phyloP scores from a whole-genome alignment of 805 yeast genomes.

The Lachancea kluyveri region DNA sequence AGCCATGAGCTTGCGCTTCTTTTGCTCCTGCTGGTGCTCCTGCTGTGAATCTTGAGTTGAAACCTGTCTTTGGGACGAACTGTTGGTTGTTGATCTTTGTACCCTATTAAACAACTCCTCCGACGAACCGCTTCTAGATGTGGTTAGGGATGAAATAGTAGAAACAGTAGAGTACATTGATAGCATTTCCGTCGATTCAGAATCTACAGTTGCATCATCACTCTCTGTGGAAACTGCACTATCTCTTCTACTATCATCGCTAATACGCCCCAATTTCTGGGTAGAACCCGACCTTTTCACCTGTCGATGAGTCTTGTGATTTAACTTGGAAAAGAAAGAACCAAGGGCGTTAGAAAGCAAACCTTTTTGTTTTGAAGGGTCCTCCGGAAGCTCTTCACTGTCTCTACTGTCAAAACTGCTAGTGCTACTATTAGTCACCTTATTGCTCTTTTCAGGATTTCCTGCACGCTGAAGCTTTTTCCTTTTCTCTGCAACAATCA shows the following conservation, averaged over 20 bases:
- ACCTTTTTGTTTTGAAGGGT: slow-evolving; percentile 4
- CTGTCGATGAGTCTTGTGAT: not conserved
- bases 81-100: slow-evolving; percentile 2
- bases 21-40: slow-evolving; percentile 3
- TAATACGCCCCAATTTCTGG: not conserved
- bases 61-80: slow-evolving; percentile 1
- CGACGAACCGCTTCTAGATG: slow-evolving; percentile 13
- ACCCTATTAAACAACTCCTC: slow-evolving; percentile 9
- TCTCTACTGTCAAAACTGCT: slow-evolving; percentile 2
- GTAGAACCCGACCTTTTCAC: too few species aligned
- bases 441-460: not conserved
- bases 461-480: too few species aligned
- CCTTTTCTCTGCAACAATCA: slow-evolving; percentile 12
- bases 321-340: slow-evolving; percentile 14
- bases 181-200: slow-evolving; percentile 16
- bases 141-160: slow-evolving; percentile 11
- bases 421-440: slow-evolving; percentile 1
- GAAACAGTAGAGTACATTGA: slow-evolving; percentile 21
- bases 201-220: slow-evolving; percentile 1
- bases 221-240: slow-evolving; percentile 1
- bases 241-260: not conserved
- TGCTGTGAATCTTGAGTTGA: slow-evolving; percentile 2
- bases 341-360: slow-evolving; percentile 14
- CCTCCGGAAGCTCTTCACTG: too few species aligned
- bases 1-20: slow-evolving; percentile 17